Evolutionary conservation across 2,329 filamentous ascomycete genomes (phyloP), one percentile per base, ranked within the genome.

Genomic region (Aspergillus udagawae): DNA sequence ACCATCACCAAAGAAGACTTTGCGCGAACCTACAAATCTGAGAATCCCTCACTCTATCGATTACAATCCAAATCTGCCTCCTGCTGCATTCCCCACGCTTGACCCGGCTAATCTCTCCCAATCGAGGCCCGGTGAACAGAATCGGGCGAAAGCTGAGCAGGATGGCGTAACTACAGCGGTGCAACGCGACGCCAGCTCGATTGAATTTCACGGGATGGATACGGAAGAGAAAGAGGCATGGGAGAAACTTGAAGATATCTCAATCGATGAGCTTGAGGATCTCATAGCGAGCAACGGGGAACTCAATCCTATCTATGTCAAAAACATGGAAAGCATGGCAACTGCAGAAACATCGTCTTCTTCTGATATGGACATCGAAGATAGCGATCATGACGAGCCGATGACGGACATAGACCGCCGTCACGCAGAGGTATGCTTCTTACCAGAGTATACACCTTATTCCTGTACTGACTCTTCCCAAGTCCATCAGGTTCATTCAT

Each of bases 51-150:
- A 21, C 4, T 65, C 59, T 59, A 62, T 69, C 50, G 69, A 70
- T 20, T 79, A 69, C 56, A 66, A 78, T 59, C 75, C 77, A 9
- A 65, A 73, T 47, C 62, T 73, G 17, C 73, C 71, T 45, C 72
- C 76, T 47, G 76, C 76, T 35, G 72, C 70, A 6, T 79, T 79
- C 55, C 77, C 77, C 23, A 77, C 72, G 7, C 54, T 76, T 20
- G 65, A 71, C 28, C 52, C 48, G 7, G 62, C 65, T 14, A 55
- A 53, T 29, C 49, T 49, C 29, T 1, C 44, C 35, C 32, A 9
- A 51, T 23, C 27, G 20, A 47, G 29, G 8, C 28, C 35, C 17
- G 21, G 54, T 23, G 10, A 49, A 23, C 50, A 27, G 1, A 12
- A 50, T 1, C 48, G 38, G 52, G 12, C 14, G 8, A 47, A 48